Evolutionary conservation across 1,284 basidiomycete genomes (phyloP), one percentile per base, ranked within the genome.

Genomic region (Cutaneotrichosporon sp.): DNA sequence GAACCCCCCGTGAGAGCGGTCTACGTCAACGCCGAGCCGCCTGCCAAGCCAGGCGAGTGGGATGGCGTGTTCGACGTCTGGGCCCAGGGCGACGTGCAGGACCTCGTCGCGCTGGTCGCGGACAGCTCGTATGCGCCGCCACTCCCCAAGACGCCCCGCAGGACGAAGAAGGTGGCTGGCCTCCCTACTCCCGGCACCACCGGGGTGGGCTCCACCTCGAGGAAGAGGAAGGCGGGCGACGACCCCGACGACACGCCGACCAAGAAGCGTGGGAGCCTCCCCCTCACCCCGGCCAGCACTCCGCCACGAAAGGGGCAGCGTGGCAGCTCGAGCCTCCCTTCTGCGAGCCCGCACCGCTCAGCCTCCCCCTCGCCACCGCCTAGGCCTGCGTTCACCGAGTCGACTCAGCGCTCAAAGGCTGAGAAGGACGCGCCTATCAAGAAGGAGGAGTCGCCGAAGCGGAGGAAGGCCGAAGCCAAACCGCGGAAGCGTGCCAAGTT

Each of bases 11-110:
- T 91, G 56, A 88, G 86, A 72, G 86, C 89, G 0, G 83, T 97
- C 22, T 92, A 92, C 76, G 82, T 97, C 64, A 97, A 97, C 78
- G 82, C 92, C 59, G 92, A 97, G 70, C 92, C 94, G 71, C 94
- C 94, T 0, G 85, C 87, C 14, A 91, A 91, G 11, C 87, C 87
- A 8, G 83, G 87, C 55, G 91, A 94, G 68, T 97, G 92, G 92
- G 88, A 91, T 67, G 90, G 87, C 24, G 88, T 94, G 2, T 97
- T 97, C 70, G 93, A 97, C 77, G 85, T 87, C 29, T 97, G 92
- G 91, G 79, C 94, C 51, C 87, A 92, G 69, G 92, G 93, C 3
- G 92, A 97, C 73, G 87, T 92, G 4, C 94, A 97, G 77, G 74
- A 74, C 25, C 92, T 94, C 76, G 89, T 89, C 3, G 77, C 79